Evolutionary conservation across 495 filamentous ascomycete genomes (phyloP).

Genomic region (Aspergillus avenaceus): DNA sequence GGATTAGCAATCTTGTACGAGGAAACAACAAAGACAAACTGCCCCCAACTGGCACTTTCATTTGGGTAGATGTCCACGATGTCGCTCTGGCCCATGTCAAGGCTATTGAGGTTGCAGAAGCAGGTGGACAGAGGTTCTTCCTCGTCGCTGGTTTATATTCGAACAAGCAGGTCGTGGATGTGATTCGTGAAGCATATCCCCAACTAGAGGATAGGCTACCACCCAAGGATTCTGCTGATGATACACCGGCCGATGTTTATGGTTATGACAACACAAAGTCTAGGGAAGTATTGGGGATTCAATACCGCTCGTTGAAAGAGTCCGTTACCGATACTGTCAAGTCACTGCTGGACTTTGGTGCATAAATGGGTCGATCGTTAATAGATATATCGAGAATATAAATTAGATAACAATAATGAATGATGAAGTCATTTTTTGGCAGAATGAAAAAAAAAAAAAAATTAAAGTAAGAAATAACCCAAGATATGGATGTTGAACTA

Average conservation of each 20-base stretch:
- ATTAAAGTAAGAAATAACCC: too few relatives aligned
- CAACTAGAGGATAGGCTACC: slow-evolving; percentile 60
- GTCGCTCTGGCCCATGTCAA: slow-evolving; percentile 68
- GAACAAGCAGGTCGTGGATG: slow-evolving; percentile 62
- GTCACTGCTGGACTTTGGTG: slow-evolving; percentile 47
- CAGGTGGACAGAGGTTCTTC: slow-evolving; percentile 69
- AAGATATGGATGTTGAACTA: too few relatives aligned
- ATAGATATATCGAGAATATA: neutral
- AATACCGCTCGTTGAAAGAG: slow-evolving; percentile 51
- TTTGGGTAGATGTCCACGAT: slow-evolving; percentile 69
- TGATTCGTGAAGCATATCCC: slow-evolving; percentile 61
- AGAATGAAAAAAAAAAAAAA: too few relatives aligned
- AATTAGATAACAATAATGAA: neutral
- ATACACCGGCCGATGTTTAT: slow-evolving; percentile 36
- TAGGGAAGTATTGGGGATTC: slow-evolving; percentile 54
- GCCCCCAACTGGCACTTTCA: slow-evolving; percentile 49
- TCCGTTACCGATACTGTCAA: slow-evolving; percentile 54
- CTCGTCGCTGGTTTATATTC: slow-evolving; percentile 58
- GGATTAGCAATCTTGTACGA: slow-evolving; percentile 49
- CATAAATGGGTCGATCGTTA: slow-evolving; percentile 9
- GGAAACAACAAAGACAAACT: slow-evolving; percentile 64
- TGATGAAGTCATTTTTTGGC: too few relatives aligned
- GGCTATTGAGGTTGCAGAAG: slow-evolving; percentile 63
- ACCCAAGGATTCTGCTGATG: slow-evolving; percentile 37
- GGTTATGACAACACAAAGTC: slow-evolving; percentile 51